Evolutionary conservation across 345 rosid species (phyloP), one percentile per base, ranked within the genome.

Genomic region (Iberis pinnata): DNA sequence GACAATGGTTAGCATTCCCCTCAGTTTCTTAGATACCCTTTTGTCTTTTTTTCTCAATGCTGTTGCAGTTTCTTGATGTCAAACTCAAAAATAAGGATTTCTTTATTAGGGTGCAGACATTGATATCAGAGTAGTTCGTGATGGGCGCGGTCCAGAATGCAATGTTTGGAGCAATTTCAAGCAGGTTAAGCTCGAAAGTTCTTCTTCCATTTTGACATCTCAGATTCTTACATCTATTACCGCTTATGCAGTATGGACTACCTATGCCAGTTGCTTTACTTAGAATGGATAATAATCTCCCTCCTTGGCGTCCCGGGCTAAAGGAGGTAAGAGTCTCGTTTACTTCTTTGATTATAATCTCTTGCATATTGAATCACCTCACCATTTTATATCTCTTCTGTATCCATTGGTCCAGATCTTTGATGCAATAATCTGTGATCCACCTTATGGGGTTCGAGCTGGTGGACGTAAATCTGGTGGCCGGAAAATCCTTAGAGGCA

Each of bases 151-250:
- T 33, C 97, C 98, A 29, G 80, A 88, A 40, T 80, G 90, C 70
- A 88, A 92, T 72, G 88, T 92, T 31, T 92, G 98, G 97, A 92
- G 95, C 74, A 92, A 92, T 70, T 92, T 92, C 76, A 85, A 88
- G 75, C 98, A 92, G 97, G 98, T 88, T 65, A 46, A 18, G 64
- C 22, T 24, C 1, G 18, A 18, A 36, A 59, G 36, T 29, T 38
- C 29, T 15, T 43, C 32, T 35, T 9, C 33, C 32, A n/a, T 16
- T 38, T 29, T 0, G 16, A 17, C 16, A 47, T 24, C 17, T 44
- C 3, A 4, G 61, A 3, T 39, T 59, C 57, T 60, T 53, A 54
- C 6, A 32, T 35, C 4, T 46, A 6, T 12, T 9, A 26, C 48
- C 0, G 12, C 20, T 22, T 56, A 57, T 80, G 82, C 77, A 92